Conservation (phyloP, 441 rosid species). For the Dalechampia spathulata region DNA sequence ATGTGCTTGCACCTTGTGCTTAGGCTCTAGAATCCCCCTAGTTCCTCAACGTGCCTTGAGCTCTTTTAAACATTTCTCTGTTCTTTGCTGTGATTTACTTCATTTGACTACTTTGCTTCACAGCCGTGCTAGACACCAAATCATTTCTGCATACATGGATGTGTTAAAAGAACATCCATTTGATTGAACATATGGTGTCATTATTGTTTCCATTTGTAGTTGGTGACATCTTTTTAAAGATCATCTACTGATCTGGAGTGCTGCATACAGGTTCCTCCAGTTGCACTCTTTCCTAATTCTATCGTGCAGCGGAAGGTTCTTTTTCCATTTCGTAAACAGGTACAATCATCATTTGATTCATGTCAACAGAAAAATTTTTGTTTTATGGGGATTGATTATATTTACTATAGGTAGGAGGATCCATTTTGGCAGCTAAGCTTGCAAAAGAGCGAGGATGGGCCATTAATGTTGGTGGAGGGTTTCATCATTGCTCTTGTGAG, state of each 20-base stretch:
- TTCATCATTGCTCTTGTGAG: slow-evolving; percentile 83
- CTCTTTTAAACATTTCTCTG: no score
- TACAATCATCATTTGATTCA: slow-evolving; percentile 10
- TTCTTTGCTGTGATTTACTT: no score
- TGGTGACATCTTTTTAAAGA: background rate
- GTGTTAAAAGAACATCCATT: background rate
- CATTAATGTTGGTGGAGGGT: slow-evolving; percentile 91
- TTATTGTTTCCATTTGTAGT: background rate
- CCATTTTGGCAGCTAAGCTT: slow-evolving; percentile 82
- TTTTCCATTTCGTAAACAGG: slow-evolving; percentile 82
- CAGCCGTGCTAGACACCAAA: background rate
- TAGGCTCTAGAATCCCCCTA: no score
- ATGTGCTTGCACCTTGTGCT: no score
- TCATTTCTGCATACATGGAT: background rate
- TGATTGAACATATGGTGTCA: background rate
- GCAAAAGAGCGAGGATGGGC: slow-evolving; percentile 94
- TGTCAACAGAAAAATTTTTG: slow-evolving; percentile 5
- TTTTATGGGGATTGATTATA: slow-evolving; percentile 6
- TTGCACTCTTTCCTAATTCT: slow-evolving; percentile 67
- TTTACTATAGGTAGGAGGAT: slow-evolving; percentile 74
- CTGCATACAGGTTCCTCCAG: slow-evolving; percentile 66
- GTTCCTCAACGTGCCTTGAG: no score
- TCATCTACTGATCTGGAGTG: slow-evolving; percentile 15
- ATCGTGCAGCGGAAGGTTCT: slow-evolving; percentile 78
- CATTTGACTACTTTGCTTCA: background rate